Evolutionary conservation across 2,329 filamentous ascomycete genomes (phyloP), one percentile per base, ranked within the genome.

Genomic region (Exophiala lecanii-corni): DNA sequence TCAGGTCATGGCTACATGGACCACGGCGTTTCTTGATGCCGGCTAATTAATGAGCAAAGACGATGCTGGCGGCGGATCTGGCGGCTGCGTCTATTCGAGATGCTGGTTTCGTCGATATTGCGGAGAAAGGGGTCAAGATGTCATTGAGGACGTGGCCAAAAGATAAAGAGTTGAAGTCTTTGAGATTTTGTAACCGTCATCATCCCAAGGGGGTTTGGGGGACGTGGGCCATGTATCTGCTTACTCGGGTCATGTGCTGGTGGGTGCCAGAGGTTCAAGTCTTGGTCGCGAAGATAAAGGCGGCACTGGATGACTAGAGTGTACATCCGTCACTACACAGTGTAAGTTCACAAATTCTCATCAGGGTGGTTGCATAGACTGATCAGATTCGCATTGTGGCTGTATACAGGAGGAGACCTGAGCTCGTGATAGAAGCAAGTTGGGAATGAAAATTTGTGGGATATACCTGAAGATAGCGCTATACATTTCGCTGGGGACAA

Each of bases 1-100:
- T 0, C 62, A 62, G 20, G 58, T 66, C 41, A 64, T 61, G 17
- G 33, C 44, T 3, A 21, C 47, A 18, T 59, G 55, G 57, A 57
- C 55, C 3, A 49, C 46, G 21, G 47, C 41, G 3, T 57, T 59
- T 33, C 47, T 60, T 19, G 54, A 57, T 30, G 56, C 57, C 4
- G 57, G 57, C 5, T 56, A 61, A 21, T 54, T 43, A 23, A 52
- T 58, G 20, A 57, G 57, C 15, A 60, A n/a, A 60, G 36, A 57
- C 58, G 1, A 57, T 61, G 18, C 47, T 51, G 19, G 33, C 45
- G 10, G 15, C 40, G 12, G 43, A 47, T 30, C n/a, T 23, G 9
- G 16, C 23, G 19, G 51, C 50, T 18, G 45, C 50, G 2, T 55
- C 56, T 39, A 54, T 60, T 41, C 39, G 51, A 13, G 38, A 59